phyloP scores from a whole-genome alignment of 2,329 filamentous ascomycete genomes.

The Fonsecaea pedrosoi region DNA sequence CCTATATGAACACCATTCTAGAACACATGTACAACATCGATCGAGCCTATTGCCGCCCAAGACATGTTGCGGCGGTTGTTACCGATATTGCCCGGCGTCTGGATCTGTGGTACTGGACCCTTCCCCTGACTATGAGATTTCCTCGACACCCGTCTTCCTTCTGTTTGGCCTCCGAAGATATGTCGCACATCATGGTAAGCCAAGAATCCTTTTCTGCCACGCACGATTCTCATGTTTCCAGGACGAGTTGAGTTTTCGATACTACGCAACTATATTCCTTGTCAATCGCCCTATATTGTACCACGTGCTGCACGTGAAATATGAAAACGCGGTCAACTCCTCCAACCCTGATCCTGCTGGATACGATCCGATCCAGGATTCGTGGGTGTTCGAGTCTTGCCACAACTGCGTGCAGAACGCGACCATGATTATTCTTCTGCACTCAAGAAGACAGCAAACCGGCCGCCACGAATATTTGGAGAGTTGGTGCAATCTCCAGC shows the following conservation, averaged over 20 bases:
- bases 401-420: constrained; percentile 25
- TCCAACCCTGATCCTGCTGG: background rate
- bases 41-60: constrained; percentile 21
- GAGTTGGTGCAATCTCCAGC: constrained; percentile 23
- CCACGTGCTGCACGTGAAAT: constrained; percentile 13
- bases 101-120: constrained; percentile 22
- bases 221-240: background rate
- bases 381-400: constrained; percentile 24
- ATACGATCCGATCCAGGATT: constrained; percentile 11
- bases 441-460: constrained; percentile 12
- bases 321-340: constrained; percentile 14
- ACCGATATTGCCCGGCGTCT: constrained; percentile 17
- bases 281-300: constrained; percentile 22
- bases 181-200: constrained; percentile 18
- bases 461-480: constrained; percentile 16
- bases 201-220: background rate
- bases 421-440: constrained; percentile 20
- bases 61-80: constrained; percentile 9
- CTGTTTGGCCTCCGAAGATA: background rate
- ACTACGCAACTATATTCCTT: constrained; percentile 20
- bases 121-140: constrained; percentile 19
- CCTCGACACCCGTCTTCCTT: constrained; percentile 19
- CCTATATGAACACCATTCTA: constrained; percentile 24
- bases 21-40: constrained; percentile 15
- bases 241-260: constrained; percentile 24